Evolutionary conservation across 2,329 filamentous ascomycete species (phyloP).

Genomic region (Berkeleyomyces rouxiae): DNA sequence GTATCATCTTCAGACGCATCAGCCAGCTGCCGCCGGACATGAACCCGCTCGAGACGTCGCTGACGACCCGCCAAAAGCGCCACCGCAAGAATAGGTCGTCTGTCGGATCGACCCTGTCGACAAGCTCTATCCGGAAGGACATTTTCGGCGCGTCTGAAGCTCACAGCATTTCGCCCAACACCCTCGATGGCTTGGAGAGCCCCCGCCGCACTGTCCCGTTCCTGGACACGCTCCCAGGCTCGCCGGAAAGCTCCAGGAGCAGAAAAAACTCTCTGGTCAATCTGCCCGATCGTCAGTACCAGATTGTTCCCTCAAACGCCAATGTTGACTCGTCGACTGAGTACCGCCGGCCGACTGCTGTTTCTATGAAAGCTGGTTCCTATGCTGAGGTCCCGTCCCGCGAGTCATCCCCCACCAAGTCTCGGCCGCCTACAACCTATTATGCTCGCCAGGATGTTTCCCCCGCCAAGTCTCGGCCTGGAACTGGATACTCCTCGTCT

Average conservation of each 20-base stretch:
- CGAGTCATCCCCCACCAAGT: constrained; percentile 19
- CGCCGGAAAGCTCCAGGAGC: constrained; percentile 34
- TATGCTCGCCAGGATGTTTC: constrained; percentile 5
- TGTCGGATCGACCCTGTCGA: constrained; percentile 25
- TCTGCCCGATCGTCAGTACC: constrained; percentile 39
- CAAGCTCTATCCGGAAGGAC: constrained; percentile 5
- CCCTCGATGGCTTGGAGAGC: constrained; percentile 14
- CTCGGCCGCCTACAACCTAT: constrained; percentile 1
- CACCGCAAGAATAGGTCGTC: constrained; percentile 63
- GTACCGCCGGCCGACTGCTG: constrained; percentile 7
- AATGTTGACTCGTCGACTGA: constrained; percentile 1
- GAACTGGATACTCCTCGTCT: constrained; percentile 14
- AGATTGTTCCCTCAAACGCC: constrained; percentile 26
- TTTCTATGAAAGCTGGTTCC: constrained; percentile 25
- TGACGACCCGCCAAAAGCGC: constrained; percentile 48
- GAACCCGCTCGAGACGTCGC: constrained; percentile 78
- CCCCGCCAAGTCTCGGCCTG: constrained; percentile 16
- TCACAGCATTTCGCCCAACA: constrained; percentile 3
- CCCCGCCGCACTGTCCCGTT: constrained; percentile 50
- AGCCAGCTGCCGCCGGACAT: constrained; percentile 72
- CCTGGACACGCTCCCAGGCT: constrained; percentile 56
- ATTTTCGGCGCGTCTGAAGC: constrained; percentile 7
- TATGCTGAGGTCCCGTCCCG: constrained; percentile 34
- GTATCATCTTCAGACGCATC: constrained; percentile 68
- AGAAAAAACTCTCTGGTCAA: constrained; percentile 38